Evolutionary conservation across 2,329 filamentous ascomycete species (phyloP).

Genomic region (Penicillium sp.): DNA sequence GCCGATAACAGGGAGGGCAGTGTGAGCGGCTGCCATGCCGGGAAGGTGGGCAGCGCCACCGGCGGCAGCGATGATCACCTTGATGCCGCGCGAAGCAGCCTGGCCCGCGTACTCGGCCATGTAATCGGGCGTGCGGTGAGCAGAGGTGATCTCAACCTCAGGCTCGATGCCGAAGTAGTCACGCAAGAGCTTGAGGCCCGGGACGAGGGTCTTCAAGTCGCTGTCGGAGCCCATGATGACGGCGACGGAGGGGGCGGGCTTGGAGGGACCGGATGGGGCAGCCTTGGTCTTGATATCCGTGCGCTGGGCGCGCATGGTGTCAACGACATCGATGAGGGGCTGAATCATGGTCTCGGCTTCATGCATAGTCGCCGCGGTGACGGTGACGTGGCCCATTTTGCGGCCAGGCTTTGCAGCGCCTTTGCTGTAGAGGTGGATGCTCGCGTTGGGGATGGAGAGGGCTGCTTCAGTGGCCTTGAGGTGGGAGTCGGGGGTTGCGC

Average conservation of each 20-base stretch:
- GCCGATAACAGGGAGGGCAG: slow-evolving; percentile 70
- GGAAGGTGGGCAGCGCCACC: slow-evolving; percentile 71
- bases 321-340: slow-evolving; percentile 70
- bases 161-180: slow-evolving; percentile 44
- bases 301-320: slow-evolving; percentile 68
- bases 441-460: slow-evolving; percentile 56
- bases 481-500: slow-evolving; percentile 62
- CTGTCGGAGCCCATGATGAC: slow-evolving; percentile 51
- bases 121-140: slow-evolving; percentile 66
- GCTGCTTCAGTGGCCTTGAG: slow-evolving; percentile 56
- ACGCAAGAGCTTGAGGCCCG: slow-evolving; percentile 43
- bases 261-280: slow-evolving; percentile 28
- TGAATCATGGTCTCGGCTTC: slow-evolving; percentile 67
- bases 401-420: slow-evolving; percentile 75
- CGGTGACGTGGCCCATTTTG: slow-evolving; percentile 93
- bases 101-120: slow-evolving; percentile 66
- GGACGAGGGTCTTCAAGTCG: slow-evolving; percentile 44
- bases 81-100: slow-evolving; percentile 64
- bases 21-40: slow-evolving; percentile 72
- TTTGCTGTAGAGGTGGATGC: slow-evolving; percentile 90
- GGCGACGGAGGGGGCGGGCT: slow-evolving; percentile 39
- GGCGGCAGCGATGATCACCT: slow-evolving; percentile 72
- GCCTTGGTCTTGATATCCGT: slow-evolving; percentile 34
- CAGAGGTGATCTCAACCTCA: slow-evolving; percentile 47
- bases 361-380: slow-evolving; percentile 66